Conservation (phyloP, 768 basidiomycete genomes). For the Candolleomyces efflorescens region DNA sequence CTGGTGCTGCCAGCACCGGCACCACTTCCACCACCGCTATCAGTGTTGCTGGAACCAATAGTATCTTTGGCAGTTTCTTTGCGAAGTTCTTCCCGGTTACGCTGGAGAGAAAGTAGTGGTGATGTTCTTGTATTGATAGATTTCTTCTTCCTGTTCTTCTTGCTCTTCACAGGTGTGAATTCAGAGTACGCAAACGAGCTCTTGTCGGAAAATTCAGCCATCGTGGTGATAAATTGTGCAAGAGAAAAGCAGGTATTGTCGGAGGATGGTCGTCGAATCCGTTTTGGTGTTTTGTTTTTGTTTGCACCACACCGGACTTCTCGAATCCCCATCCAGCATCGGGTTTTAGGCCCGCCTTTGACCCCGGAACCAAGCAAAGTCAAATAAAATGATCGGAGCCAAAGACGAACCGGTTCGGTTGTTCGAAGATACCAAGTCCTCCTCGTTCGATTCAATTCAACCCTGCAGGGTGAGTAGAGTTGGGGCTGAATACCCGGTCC, state of each 20-base stretch:
- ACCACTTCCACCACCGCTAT: background rate
- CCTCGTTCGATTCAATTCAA: background rate
- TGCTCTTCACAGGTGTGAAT: constrained; percentile 46
- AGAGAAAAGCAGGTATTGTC: background rate
- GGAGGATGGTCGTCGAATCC: background rate
- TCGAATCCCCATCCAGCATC: too few species aligned
- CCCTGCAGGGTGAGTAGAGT: background rate
- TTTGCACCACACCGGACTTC: too few species aligned
- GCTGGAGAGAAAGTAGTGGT: constrained; percentile 35
- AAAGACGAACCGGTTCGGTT: constrained; percentile 5
- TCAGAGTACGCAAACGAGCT: constrained; percentile 42
- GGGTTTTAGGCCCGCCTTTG: background rate
- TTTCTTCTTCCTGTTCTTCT: constrained; percentile 49
- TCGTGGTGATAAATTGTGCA: background rate
- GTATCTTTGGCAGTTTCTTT: constrained; percentile 25
- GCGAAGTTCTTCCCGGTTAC: constrained; percentile 41
- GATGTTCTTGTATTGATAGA: constrained; percentile 24
- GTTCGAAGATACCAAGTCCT: background rate
- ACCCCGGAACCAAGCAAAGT: constrained; percentile 1
- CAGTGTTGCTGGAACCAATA: background rate
- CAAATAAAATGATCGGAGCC: background rate
- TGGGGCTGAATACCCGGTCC: background rate
- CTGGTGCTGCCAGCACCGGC: background rate
- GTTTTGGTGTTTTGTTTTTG: too few species aligned
- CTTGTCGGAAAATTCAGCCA: background rate